Evolutionary conservation across 2,329 filamentous ascomycete species (phyloP), one percentile per base, ranked within the genome.

Genomic region (Cercospora zeae-maydis): DNA sequence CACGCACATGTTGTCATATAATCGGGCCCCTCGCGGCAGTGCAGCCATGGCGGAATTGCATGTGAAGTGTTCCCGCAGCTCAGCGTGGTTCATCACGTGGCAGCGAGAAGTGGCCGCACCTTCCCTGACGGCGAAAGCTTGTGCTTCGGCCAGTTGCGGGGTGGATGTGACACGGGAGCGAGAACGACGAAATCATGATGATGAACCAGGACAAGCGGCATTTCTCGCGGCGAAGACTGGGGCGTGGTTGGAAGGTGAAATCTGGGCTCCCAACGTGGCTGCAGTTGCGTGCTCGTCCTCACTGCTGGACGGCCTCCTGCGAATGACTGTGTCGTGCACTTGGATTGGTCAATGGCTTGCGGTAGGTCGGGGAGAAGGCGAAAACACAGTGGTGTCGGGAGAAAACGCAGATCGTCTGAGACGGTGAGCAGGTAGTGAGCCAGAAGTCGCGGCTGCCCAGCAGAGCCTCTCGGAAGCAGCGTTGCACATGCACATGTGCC

Each of bases 151-250:
- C 36, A 21, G 45, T 30, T 57, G 21, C 24, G 24, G 34, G 37
- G 34, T 30, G 27, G 54, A 45, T 57, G 36, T 33, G 34, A 11
- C 24, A 30, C 33, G 37, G 54, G 24, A 45, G 62, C 62, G 62
- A 63, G 21, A 63, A 63, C 62, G 62, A 63, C 57, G 57, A 63
- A 2, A 3, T 13, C 21, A n/a, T 10, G 37, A 19, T 19, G n/a
- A 42, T n/a, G 37, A n/a, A 42, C n/a, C 37, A 42, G 37, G 37
- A 42, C 21, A 10, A 56, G 21, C 34, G 16, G 53, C 34, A 37
- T 8, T 36, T 33, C 19, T n/a, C 4, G 51, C 19, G 19, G n/a
- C n/a, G n/a, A 16, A 8, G 33, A n/a, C 19, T 42, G 37, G 42
- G 11, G 10, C 10, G 21, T 24, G 19, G 19, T 27, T 11, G 42